phyloP scores from a whole-genome alignment of 495 filamentous ascomycete genomes.

The Penicillium dipodomyicola region DNA sequence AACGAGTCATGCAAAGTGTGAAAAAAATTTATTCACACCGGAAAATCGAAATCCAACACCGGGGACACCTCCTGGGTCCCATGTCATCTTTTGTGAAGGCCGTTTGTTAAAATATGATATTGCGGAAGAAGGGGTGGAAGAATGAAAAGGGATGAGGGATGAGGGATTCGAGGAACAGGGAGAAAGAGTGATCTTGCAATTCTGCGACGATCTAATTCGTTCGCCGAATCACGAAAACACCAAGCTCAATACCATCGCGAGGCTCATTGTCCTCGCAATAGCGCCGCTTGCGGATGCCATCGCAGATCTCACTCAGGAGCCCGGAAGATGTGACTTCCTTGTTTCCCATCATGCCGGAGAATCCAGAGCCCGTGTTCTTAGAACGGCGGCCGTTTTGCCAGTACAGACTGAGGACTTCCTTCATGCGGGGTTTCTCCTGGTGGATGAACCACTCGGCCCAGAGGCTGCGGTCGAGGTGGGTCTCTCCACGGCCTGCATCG shows the following conservation, averaged over 20 bases:
- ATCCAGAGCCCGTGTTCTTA: constrained; percentile 30
- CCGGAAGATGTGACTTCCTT: constrained; percentile 52
- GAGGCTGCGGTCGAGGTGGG: constrained; percentile 52
- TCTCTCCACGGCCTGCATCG: constrained; percentile 52
- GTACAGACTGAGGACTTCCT: constrained; percentile 57
- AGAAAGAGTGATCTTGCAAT: background rate
- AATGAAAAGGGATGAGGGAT: constrained; percentile 16
- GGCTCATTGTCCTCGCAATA: constrained; percentile 46
- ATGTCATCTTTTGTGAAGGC: constrained; percentile 22
- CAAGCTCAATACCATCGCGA: constrained; percentile 56
- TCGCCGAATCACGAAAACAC: constrained; percentile 61
- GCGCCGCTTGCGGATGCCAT: constrained; percentile 54
- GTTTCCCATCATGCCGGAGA: constrained; percentile 30
- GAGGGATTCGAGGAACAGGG: background rate
- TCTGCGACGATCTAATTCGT: constrained; percentile 30
- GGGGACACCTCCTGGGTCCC: constrained; percentile 22
- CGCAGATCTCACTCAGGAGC: constrained; percentile 61
- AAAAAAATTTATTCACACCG: constrained; percentile 14
- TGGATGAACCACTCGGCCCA: constrained; percentile 73
- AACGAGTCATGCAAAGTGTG: constrained; percentile 22
- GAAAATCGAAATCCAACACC: constrained; percentile 22
- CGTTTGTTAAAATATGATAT: constrained; percentile 25
- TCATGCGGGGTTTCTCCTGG: constrained; percentile 66
- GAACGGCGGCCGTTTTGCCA: constrained; percentile 51
- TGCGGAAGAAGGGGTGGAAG: constrained; percentile 16